Conservation (phyloP, 2,329 filamentous ascomycete genomes). For the Bipolaris cookei region DNA sequence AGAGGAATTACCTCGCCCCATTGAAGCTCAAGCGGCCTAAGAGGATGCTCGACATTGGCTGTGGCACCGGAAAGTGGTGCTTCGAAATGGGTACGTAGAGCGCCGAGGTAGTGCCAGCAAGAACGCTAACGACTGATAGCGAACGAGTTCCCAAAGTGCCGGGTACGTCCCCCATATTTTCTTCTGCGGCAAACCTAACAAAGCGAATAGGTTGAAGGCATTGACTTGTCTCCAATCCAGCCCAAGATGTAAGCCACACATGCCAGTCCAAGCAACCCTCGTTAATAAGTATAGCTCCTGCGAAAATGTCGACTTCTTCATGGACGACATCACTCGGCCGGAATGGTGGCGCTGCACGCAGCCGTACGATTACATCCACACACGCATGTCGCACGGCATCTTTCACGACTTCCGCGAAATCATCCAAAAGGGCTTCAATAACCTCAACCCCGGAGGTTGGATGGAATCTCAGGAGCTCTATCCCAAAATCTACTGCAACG, state of each 20-base stretch:
- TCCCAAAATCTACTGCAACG: conserved; percentile 59
- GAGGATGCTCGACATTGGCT: conserved; percentile 52
- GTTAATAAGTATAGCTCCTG: conserved; percentile 56
- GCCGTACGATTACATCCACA: conserved; percentile 66
- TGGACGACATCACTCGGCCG: conserved; percentile 69
- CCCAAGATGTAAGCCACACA: conserved; percentile 40
- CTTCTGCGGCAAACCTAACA: conserved; percentile 20
- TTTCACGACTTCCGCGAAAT: conserved; percentile 64
- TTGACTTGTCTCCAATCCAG: conserved; percentile 52
- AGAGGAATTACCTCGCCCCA: conserved; percentile 48
- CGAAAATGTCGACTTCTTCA: conserved; percentile 74
- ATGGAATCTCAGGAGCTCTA: conserved; percentile 54
- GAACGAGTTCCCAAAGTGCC: conserved; percentile 41
- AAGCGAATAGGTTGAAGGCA: conserved; percentile 47
- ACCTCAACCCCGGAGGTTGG: conserved; percentile 64
- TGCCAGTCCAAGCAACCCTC: neutral
- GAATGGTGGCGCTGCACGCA: conserved; percentile 62
- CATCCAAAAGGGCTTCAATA: conserved; percentile 58
- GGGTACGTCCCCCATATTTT: conserved; percentile 30
- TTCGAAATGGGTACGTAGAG: conserved; percentile 50
- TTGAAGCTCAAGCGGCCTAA: conserved; percentile 37
- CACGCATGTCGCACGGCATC: conserved; percentile 63
- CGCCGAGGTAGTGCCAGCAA: neutral
- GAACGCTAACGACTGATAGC: conserved; percentile 37
- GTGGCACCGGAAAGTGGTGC: conserved; percentile 52